Evolutionary conservation across 352 stramenopile species (phyloP), one percentile per base, ranked within the genome.

Genomic region (Hyaloperonospora brassicae): DNA sequence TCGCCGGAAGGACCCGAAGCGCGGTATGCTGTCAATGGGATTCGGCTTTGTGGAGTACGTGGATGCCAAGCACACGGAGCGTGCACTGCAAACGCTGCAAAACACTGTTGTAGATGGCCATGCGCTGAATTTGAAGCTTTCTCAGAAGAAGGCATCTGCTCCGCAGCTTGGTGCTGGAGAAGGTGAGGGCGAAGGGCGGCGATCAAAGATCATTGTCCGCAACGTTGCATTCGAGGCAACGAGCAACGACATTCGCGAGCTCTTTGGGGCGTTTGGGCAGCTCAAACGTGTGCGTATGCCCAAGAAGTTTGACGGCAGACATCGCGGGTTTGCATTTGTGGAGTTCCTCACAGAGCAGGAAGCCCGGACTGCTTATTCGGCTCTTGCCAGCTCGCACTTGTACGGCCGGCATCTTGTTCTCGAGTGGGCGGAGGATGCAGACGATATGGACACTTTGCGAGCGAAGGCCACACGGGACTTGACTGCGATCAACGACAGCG

Each of bases 11-110:
- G 78, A 93, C 46, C 82, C 89, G 13, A 86, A 93, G 69, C 70
- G 72, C 36, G 68, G 75, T 5, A 69, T 89, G 62, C 65, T 98
- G 36, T 98, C 93, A 14, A 98, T 98, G 90, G 96, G 97, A 24
- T 99, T 97, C 78, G 96, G 96, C n/a, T 99, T 99, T 77, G 93
- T 99, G 41, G 97, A 99, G 76, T 98, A 97, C 65, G 65, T 76
- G 17, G 86, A 93, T 40, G 69, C 85, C 53, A 88, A 89, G 46
- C 56, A 88, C 46, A 95, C 89, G 8, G 81, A 93, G 25, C 86
- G 85, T 41, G 95, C 93, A 11, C 69, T 95, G 34, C 59, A 79
- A 54, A 67, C 62, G 39, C 66, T 93, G 25, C 84, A 94, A 41
- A 66, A 73, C 44, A 95, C 80, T 22, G 72, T 98, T 9, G 64